Percentiles rank a stretch among this genome's conserved stretches.
These are phyloP conservation scores for Metschnikowia amazonensis DNA, from an alignment of 805 yeast genomes.

Conservation along the genomic window DNA sequence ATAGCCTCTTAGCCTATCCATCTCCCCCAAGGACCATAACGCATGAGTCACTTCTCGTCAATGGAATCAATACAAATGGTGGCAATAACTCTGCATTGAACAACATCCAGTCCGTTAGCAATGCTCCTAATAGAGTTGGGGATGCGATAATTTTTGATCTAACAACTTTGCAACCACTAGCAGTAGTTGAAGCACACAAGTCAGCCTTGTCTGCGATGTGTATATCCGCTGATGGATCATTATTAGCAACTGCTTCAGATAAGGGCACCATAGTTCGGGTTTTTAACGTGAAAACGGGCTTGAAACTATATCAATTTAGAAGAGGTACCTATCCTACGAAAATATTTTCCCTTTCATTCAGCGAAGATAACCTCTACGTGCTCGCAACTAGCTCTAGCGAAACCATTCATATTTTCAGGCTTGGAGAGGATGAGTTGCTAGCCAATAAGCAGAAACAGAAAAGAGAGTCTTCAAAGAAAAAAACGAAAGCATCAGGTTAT, in stretches of 20 bases:
- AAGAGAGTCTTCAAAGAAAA: conserved; percentile 15
- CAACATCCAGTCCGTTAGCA: conserved; percentile 39
- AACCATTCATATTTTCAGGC: conserved; percentile 86
- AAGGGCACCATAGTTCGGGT: conserved; percentile 89
- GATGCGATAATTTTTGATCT: conserved; percentile 80
- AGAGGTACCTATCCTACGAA: conserved; percentile 83
- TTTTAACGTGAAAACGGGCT: conserved; percentile 64
- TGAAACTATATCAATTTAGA: conserved; percentile 66
- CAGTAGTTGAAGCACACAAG: conserved; percentile 83
- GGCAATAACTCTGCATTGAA: conserved; percentile 38
- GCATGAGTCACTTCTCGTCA: conserved; percentile 40
- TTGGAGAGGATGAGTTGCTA: conserved; percentile 51
- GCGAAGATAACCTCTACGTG: conserved; percentile 61
- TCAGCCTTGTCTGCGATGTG: conserved; percentile 65
- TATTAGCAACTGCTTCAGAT: conserved; percentile 83
- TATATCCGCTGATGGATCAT: conserved; percentile 68
- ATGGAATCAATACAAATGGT: conserved; percentile 40
- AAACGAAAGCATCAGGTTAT: conserved; percentile 13
- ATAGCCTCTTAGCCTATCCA: conserved; percentile 65
- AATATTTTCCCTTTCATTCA: conserved; percentile 74
- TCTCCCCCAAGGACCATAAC: conserved; percentile 62
- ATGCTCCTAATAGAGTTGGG: conserved; percentile 51
- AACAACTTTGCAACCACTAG: conserved; percentile 65
- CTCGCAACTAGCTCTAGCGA: conserved; percentile 87
- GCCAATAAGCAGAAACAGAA: conserved; percentile 35